phyloP scores from a whole-genome alignment of 148 eudicot species.

The Chenopodium suecicum region DNA sequence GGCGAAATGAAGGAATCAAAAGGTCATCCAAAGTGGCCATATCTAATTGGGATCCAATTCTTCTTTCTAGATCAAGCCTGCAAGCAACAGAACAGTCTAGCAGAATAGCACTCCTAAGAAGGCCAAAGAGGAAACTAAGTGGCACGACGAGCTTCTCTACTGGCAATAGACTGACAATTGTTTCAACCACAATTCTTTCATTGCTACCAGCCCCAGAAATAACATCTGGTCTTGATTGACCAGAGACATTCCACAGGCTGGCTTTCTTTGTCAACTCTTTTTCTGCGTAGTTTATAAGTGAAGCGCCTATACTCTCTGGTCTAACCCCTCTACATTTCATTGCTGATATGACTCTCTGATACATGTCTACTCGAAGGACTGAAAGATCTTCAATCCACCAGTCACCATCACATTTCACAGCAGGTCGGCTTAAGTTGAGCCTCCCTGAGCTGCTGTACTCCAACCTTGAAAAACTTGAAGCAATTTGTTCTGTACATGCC shows the following conservation, averaged over 20 bases:
- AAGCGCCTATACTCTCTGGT: slow-evolving; percentile 86
- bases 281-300: slow-evolving; percentile 74
- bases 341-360: slow-evolving; percentile 70
- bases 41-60: slow-evolving; percentile 88
- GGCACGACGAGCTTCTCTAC: slow-evolving; percentile 76
- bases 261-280: slow-evolving; percentile 67
- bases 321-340: slow-evolving; percentile 94
- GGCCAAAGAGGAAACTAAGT: slow-evolving; percentile 74
- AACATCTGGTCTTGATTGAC: slow-evolving; percentile 40
- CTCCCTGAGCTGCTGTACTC: slow-evolving; percentile 96
- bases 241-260: slow-evolving; percentile 45
- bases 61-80: slow-evolving; percentile 86
- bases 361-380: slow-evolving; percentile 66
- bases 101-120: slow-evolving; percentile 76
- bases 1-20: slow-evolving; percentile 81
- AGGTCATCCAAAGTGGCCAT: slow-evolving; percentile 86
- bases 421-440: slow-evolving; percentile 78
- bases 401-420: slow-evolving; percentile 68
- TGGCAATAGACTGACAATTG: slow-evolving; percentile 73
- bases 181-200: slow-evolving; percentile 73
- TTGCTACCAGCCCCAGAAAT: slow-evolving; percentile 35
- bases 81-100: slow-evolving; percentile 61
- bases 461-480: slow-evolving; percentile 89
- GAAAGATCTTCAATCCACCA: slow-evolving; percentile 97
- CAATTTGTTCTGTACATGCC: slow-evolving; percentile 87